Conservation (phyloP, 257 asterid genomes). For the Capsicum pubescens region DNA sequence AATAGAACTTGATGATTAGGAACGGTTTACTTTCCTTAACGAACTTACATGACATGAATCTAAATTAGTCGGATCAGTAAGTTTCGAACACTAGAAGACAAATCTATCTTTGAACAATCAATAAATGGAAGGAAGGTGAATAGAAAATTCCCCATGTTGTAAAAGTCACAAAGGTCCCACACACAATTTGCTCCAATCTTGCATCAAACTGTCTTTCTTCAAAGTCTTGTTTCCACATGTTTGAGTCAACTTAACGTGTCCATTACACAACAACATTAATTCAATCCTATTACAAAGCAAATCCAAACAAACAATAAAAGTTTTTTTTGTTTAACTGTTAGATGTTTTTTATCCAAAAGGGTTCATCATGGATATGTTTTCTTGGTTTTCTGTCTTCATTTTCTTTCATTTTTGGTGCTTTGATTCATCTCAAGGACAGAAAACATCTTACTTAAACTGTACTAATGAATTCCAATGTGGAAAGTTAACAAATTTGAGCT, state of each 20-base stretch:
- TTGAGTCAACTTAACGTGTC: conserved; percentile 17
- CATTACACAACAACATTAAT: not conserved
- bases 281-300: not conserved
- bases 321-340: too few relatives aligned
- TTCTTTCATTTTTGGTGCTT: not conserved
- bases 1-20: not conserved
- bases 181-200: conserved; percentile 22
- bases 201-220: conserved; percentile 19
- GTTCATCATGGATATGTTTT: conserved; percentile 23
- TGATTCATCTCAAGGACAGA: not conserved
- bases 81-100: not conserved
- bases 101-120: not conserved
- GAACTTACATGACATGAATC: not conserved
- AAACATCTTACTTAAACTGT: not conserved
- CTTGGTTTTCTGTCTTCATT: not conserved
- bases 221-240: conserved; percentile 28
- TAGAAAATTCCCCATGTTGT: conserved; percentile 1
- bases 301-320: not conserved
- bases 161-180: conserved; percentile 28
- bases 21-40: not conserved
- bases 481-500: not conserved
- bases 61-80: not conserved
- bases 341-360: not conserved
- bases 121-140: not conserved
- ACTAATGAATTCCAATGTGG: not conserved